Evolutionary conservation across 176 grass and related monocot genomes (phyloP).

Genomic region (Thinopyrum elongatum): DNA sequence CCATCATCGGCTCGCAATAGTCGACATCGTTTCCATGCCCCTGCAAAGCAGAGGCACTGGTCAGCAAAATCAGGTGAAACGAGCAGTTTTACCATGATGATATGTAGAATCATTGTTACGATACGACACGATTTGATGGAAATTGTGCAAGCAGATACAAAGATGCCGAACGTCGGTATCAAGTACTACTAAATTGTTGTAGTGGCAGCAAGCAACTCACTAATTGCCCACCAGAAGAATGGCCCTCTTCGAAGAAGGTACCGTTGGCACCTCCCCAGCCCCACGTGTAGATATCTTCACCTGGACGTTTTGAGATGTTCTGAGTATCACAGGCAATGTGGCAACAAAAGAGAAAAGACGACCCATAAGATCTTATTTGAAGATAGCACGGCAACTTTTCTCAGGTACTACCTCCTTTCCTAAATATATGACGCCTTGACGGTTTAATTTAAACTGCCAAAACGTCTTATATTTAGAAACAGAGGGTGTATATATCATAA

Average conservation of each 20-base stretch:
- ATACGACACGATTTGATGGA: neutral
- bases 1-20: slow-evolving; percentile 70
- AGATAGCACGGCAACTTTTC: neutral
- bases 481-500: neutral
- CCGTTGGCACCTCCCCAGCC: slow-evolving; percentile 94
- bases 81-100: neutral
- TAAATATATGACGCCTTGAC: no score
- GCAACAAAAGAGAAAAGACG: slow-evolving; percentile 19
- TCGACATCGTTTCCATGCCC: slow-evolving; percentile 83
- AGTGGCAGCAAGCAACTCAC: slow-evolving; percentile 46
- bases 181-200: slow-evolving; percentile 2
- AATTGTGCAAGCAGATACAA: neutral
- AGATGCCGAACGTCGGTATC: neutral
- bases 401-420: neutral
- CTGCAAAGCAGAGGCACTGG: slow-evolving; percentile 38
- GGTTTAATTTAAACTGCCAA: no score
- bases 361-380: neutral
- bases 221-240: slow-evolving; percentile 90
- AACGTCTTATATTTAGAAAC: no score
- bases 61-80: neutral
- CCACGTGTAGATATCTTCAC: slow-evolving; percentile 83
- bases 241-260: slow-evolving; percentile 80
- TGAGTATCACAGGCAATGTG: slow-evolving; percentile 11
- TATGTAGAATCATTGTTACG: neutral
- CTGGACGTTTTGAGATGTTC: slow-evolving; percentile 47